phyloP scores from a whole-genome alignment of 257 asterid genomes.

The Solanum piurae region DNA sequence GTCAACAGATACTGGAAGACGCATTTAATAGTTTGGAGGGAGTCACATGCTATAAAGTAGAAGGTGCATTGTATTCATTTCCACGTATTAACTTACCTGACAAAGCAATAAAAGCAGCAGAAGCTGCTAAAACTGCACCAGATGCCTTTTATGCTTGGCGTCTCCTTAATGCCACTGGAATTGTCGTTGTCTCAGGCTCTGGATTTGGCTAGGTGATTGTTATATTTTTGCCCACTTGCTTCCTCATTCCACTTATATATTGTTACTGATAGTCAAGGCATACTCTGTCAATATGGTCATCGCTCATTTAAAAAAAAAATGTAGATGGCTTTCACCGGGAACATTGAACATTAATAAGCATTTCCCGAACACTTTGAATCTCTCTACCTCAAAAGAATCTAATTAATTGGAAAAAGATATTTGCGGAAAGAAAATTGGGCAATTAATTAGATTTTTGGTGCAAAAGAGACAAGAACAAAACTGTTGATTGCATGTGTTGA shows the following conservation, averaged over 20 bases:
- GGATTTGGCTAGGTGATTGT: constrained; percentile 80
- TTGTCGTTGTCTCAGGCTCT: constrained; percentile 92
- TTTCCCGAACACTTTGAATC: neutral
- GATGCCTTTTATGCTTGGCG: constrained; percentile 63
- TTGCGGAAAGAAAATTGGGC: neutral
- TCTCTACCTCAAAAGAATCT: neutral
- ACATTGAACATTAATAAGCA: neutral
- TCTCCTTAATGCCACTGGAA: constrained; percentile 89
- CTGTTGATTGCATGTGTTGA: neutral
- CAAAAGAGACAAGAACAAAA: neutral
- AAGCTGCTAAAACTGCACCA: constrained; percentile 55
- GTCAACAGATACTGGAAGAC: constrained; percentile 66
- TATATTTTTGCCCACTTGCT: neutral
- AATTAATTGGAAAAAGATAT: neutral
- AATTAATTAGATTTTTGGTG: neutral
- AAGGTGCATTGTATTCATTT: constrained; percentile 95
- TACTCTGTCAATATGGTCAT: neutral
- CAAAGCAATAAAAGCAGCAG: constrained; percentile 83
- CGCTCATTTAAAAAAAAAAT: neutral
- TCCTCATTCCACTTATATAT: neutral
- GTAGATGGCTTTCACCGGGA: neutral
- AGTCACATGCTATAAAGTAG: constrained; percentile 82
- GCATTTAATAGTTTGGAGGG: constrained; percentile 83
- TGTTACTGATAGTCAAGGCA: neutral
- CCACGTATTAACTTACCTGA: constrained; percentile 63